Evolutionary conservation across 805 yeast genomes (phyloP), one percentile per base, ranked within the genome.

Genomic region (Blastobotrys mokoenaii): DNA sequence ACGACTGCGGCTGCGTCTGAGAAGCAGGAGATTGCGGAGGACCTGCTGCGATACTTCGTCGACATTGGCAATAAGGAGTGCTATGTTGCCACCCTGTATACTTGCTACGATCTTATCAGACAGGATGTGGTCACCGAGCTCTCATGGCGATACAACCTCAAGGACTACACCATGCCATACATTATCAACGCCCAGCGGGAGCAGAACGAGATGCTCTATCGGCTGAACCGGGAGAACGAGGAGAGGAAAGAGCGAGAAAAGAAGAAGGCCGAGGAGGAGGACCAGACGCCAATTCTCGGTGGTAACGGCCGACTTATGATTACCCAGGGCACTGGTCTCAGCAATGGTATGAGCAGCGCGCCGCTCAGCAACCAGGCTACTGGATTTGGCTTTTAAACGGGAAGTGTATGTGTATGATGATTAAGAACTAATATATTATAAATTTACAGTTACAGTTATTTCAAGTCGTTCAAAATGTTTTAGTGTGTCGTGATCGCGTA

Each of bases 21-120:
- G 51, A 81, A 82, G 53, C 59, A 77, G 9, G 88, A 84, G 62
- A 82, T 90, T 60, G 89, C 95, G 31, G 90, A 86, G 64, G 97
- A 93, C 49, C 71, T 86, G 52, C 70, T 93, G 63, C 76, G 82
- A 44, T 93, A 90, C 70, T 93, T 93, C 65, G 97, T 93, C 49
- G 97, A 90, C 58, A 86, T 95, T 34, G 97, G 96, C 55, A 93
- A 93, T 70, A 87, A 82, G 66, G 98, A 93, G 71, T 85, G 96
- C 58, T 84, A 87, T 62, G 83, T 88, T 58, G 97, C 96, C 4
- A 77, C 89, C 50, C 73, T 93, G 60, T 93, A 82, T 69, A 71
- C 86, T 4, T 85, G 94, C 59, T 93, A 93, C 65, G 84, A 82
- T 43, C 70, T 82, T 59, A 72, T 93, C 53, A 77, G 78, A 44